Evolutionary conservation across 352 stramenopile species (phyloP), one percentile per base, ranked within the genome.

Genomic region (Phytopythium helicoides): DNA sequence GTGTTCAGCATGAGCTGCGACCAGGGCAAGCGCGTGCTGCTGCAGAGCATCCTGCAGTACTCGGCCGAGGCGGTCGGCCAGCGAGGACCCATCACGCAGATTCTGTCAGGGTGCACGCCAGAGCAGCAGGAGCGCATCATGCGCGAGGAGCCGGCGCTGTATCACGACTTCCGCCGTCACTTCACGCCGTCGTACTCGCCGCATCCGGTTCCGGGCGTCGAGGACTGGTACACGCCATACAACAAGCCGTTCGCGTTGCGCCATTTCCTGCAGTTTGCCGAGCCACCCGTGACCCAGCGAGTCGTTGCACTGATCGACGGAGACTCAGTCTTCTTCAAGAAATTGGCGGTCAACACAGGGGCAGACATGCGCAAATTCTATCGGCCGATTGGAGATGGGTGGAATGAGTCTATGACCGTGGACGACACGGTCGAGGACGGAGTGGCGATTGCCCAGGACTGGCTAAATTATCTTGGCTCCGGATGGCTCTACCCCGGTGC

Each of bases 1-100:
- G 66, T 79, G 25, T 86, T 81, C 59, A 82, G 71, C 53, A 81
- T 73, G 54, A 71, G 66, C 49, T 85, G 71, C 65, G 41, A 56
- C 4, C 66, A 82, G 56, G 50, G 56, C 4, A 57, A 70, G 50
- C 71, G 74, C 1, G 46, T 73, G 39, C 52, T 74, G 25, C 45
- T 77, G 34, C 59, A 72, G 57, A 77, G 61, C 15, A 62, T 79
- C 19, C 42, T 86, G 46, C 71, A 86, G 55, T 65, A 73, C 47
- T 79, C 68, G 0, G 69, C 74, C 25, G 64, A 62, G 26, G 54
- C 48, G 4, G 71, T 72, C 8, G 64, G 55, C 0, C 68, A 86
- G 52, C 54, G 55, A 6, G 74, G 74, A 1, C 71, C 71, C 1
- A 86, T 83, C 35, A 82, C 74, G 16, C 64, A 79, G 56, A 79